phyloP scores from a whole-genome alignment of 2,329 filamentous ascomycete species.

The Trichophyton mentagrophytes region DNA sequence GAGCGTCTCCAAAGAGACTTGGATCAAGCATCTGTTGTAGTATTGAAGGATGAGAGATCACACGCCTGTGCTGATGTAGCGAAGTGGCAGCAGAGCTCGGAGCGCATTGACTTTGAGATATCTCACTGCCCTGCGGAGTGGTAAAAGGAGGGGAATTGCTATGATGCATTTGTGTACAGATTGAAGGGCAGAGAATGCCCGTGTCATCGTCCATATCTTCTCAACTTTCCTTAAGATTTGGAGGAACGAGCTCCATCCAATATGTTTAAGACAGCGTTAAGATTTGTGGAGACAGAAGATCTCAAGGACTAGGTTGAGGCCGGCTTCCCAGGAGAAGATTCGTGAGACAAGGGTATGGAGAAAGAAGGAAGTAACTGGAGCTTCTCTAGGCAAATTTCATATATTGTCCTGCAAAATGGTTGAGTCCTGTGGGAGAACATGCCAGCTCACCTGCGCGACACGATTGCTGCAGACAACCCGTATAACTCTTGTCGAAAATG shows the following conservation, averaged over 20 bases:
- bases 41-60: background rate
- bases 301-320: background rate
- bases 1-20: background rate
- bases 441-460: constrained; percentile 19
- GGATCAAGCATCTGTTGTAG: background rate
- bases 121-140: background rate
- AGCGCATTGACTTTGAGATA: background rate
- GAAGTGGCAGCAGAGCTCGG: background rate
- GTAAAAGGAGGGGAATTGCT: background rate
- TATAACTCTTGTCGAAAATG: constrained; percentile 13
- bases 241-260: constrained; percentile 8
- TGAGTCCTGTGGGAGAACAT: constrained; percentile 9
- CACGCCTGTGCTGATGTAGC: background rate
- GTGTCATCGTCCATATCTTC: constrained; percentile 3
- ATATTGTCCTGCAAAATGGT: constrained; percentile 8
- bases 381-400: constrained; percentile 10
- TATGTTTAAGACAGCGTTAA: constrained; percentile 10
- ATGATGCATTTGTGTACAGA: constrained; percentile 2
- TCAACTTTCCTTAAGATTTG: background rate
- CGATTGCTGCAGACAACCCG: constrained; percentile 19
- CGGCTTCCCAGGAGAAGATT: constrained; percentile 11
- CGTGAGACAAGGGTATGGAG: constrained; percentile 17
- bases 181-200: background rate
- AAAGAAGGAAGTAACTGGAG: constrained; percentile 7
- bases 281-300: constrained; percentile 10